Base-by-base conservation (phyloP, 495 filamentous ascomycete species). In the Lophiostoma macrostomum region DNA sequence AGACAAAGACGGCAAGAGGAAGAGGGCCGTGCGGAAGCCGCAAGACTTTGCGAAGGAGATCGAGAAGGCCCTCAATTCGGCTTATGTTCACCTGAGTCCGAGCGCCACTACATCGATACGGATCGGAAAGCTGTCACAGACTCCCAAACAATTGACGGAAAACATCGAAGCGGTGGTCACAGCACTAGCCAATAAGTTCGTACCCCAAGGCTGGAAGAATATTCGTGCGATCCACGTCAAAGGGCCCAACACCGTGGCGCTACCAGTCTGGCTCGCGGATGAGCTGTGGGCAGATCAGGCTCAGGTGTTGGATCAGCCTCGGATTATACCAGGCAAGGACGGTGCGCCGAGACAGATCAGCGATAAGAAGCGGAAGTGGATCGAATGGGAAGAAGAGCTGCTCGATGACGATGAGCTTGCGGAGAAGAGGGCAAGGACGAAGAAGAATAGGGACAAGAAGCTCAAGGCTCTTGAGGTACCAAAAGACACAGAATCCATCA, bases 221-320 rank as follows among this genome's bases (percentile, higher is more conserved):
- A 80, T 97, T 42, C 82, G 84, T 69, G 78, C 79, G 39, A 67
- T 97, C 38, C 90, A 95, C 72, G 75, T 98, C 71, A 98, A 97
- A 76, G 85, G 86, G 5, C 83, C 87, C 8, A 80, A 84, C 59
- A 94, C 90, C 8, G 85, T 80, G 52, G 88, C 91, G 11, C 73
- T 98, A 60, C 93, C 93, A 12, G 82, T 98, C 54, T 98, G 88
- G 86, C 74, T 96, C 64, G 86, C 93, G 7, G 81, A 84, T 63
- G 87, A 97, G 73, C 71, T 98, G 44, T 98, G 91, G 88, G 72
- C 85, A 27, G 86, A 89, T 43, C 86, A 91, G 57, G 74, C 70
- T 18, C 87, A 95, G 69, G 84, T 96, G 4, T 70, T 95, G 5
- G 71, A 77, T 4, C 73, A 83, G 61, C 80, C 80, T 44, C 69